phyloP scores from a whole-genome alignment of 331 rosid species.

The Malus hybrid region DNA sequence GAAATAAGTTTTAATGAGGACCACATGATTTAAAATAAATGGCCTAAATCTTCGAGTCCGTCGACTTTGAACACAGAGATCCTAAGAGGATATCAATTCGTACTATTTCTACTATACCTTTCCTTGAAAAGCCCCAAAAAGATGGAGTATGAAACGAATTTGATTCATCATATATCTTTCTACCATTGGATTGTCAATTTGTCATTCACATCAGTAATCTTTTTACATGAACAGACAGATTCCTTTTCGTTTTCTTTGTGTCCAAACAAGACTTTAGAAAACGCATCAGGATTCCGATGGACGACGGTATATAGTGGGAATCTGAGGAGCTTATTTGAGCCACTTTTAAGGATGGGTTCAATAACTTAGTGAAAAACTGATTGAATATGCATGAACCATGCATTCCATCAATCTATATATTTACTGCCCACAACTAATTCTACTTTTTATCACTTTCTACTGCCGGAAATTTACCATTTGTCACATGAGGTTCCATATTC shows the following conservation, averaged over 20 bases:
- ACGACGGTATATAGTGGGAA: background rate
- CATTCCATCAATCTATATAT: background rate
- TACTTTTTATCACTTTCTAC: background rate
- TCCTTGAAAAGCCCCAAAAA: background rate
- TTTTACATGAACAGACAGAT: background rate
- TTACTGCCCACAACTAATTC: background rate
- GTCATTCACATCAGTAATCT: background rate
- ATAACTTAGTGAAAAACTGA: background rate
- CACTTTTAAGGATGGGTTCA: background rate
- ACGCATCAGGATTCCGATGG: background rate
- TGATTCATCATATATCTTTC: background rate
- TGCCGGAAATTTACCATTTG: background rate
- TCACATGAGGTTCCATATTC: background rate
- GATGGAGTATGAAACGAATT: background rate
- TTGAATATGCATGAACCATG: background rate
- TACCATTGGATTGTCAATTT: background rate
- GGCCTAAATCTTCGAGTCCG: no score
- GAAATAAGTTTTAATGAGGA: no score
- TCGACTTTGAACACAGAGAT: no score
- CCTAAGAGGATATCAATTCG: no score
- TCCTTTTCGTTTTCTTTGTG: background rate
- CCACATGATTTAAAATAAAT: no score
- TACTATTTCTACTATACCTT: background rate
- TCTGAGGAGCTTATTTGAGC: background rate
- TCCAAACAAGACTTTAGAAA: background rate